These are phyloP conservation scores for Chrysoporthe cubensis DNA, from an alignment of 2,329 filamentous ascomycete species.

Conservation along the genomic window DNA sequence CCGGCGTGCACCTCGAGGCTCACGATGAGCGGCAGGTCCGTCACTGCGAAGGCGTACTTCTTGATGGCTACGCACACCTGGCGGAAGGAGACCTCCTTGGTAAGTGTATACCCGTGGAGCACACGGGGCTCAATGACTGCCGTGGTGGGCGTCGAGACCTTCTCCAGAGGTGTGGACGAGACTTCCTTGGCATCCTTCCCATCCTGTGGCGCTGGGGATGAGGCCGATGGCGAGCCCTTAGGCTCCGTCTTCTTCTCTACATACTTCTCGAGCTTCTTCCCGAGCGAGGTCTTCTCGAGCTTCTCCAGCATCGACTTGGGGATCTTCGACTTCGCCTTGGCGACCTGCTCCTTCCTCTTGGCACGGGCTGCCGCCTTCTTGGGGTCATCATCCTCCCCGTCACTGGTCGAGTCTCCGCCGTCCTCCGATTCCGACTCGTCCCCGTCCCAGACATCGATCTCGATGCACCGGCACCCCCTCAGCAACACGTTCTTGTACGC, in stretches of 20 bases:
- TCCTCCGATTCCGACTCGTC: slow-evolving; percentile 66
- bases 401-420: slow-evolving; percentile 62
- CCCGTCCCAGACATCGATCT: slow-evolving; percentile 96
- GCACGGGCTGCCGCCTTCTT: slow-evolving; percentile 57
- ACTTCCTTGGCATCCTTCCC: not conserved
- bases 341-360: slow-evolving; percentile 61
- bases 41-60: slow-evolving; percentile 75
- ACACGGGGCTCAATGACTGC: slow-evolving; percentile 71
- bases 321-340: slow-evolving; percentile 64
- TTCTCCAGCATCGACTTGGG: slow-evolving; percentile 48
- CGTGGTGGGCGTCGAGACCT: slow-evolving; percentile 31
- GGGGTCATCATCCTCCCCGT: slow-evolving; percentile 54
- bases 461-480: slow-evolving; percentile 86
- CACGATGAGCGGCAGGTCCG: slow-evolving; percentile 85
- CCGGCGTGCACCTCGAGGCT: slow-evolving; percentile 91
- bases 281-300: slow-evolving; percentile 53
- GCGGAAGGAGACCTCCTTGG: slow-evolving; percentile 84
- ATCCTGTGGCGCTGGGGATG: slow-evolving; percentile 5
- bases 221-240: slow-evolving; percentile 4
- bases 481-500: slow-evolving; percentile 85
- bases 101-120: slow-evolving; percentile 87
- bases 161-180: slow-evolving; percentile 22
- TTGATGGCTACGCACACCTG: slow-evolving; percentile 81
- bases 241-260: slow-evolving; percentile 36
- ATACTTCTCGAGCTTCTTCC: slow-evolving; percentile 46